Conservation (phyloP, 2,329 filamentous ascomycete species). For the Botryotinia globosa region DNA sequence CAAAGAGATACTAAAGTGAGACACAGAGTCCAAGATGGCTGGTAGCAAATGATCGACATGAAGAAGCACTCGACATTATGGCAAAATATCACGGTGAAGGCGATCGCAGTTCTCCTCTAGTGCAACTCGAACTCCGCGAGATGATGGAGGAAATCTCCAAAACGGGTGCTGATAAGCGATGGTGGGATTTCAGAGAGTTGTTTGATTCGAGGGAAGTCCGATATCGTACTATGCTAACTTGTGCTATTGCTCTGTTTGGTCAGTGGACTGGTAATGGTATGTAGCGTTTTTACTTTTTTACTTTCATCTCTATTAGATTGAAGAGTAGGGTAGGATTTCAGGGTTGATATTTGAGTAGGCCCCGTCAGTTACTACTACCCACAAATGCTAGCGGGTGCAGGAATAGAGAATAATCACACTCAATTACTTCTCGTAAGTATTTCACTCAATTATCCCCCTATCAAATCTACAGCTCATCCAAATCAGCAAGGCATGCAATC, state of each 20-base stretch:
- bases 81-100: conserved; percentile 55
- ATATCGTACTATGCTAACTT: conserved; percentile 35
- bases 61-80: conserved; percentile 54
- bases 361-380: conserved; percentile 30
- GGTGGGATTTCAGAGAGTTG: conserved; percentile 37
- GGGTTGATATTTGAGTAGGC: neutral
- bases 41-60: conserved; percentile 53
- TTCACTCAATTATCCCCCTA: fast-evolving
- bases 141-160: conserved; percentile 34
- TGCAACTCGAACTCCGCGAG: conserved; percentile 35
- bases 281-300: neutral
- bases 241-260: conserved; percentile 37
- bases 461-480: fast-evolving
- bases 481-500: conserved; percentile 41
- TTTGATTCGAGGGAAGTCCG: conserved; percentile 33
- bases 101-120: conserved; percentile 26
- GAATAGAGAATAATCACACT: conserved; percentile 41
- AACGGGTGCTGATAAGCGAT: conserved; percentile 36
- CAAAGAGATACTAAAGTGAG: neutral
- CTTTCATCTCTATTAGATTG: fast-evolving
- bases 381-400: conserved; percentile 30
- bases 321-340: too few relatives aligned
- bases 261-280: conserved; percentile 40
- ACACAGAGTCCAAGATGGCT: conserved; percentile 50
- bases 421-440: conserved; percentile 37